These are phyloP conservation scores for Primulina tabacum DNA, from an alignment of 257 asterid genomes.

Conservation along the genomic window DNA sequence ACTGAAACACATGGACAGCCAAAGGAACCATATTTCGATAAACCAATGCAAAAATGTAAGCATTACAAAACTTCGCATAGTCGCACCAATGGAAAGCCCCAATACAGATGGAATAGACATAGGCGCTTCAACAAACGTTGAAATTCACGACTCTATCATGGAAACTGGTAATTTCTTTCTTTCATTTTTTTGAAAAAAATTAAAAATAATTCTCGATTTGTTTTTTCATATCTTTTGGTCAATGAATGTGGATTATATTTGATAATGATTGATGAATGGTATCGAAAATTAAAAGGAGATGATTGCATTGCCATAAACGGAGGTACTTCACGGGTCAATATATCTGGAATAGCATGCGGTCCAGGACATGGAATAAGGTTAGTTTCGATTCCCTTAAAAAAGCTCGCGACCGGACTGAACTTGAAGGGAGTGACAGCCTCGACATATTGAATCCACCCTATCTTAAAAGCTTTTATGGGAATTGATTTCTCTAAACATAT, in stretches of 20 bases:
- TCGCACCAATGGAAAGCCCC: conserved; percentile 43
- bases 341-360: conserved; percentile 46
- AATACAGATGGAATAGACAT: conserved; percentile 62
- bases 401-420: too few relatives aligned
- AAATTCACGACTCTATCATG: conserved; percentile 28
- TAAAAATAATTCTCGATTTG: too few relatives aligned
- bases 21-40: conserved; percentile 41
- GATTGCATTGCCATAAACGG: conserved; percentile 53
- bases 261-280: neutral
- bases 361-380: conserved; percentile 68
- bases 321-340: conserved; percentile 36
- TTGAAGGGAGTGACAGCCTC: too few relatives aligned
- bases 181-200: too few relatives aligned
- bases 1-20: conserved; percentile 43
- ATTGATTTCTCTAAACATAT: neutral
- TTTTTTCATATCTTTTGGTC: too few relatives aligned
- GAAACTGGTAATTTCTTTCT: conserved; percentile 30
- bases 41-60: conserved; percentile 24
- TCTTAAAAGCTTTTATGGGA: neutral
- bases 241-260: neutral
- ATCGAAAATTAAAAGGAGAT: conserved; percentile 35
- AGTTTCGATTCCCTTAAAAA: neutral
- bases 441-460: neutral
- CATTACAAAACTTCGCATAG: conserved; percentile 32
- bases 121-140: conserved; percentile 31